Evolutionary conservation across 2,329 filamentous ascomycete species (phyloP), one percentile per base, ranked within the genome.

Genomic region (Massarina eburnea): DNA sequence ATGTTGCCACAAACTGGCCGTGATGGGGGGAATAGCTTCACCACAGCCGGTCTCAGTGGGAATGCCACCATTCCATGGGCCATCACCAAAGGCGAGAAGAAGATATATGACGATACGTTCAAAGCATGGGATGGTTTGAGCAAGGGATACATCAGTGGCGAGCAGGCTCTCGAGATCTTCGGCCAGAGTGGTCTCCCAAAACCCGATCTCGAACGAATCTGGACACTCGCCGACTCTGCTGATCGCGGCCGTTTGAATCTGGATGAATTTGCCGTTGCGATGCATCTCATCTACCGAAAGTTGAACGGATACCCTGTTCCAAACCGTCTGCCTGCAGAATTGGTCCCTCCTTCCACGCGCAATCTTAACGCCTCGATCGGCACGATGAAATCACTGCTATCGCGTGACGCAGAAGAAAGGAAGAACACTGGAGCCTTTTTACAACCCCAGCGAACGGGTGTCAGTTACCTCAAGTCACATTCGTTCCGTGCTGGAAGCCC

Each of bases 201-300:
- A 71, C 77, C 86, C 20, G 94, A 97, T 58, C 76, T 99, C 29
- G 94, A 97, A 71, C 82, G 87, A 24, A 85, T 97, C 40, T 99
- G 94, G 94, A 97, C 94, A 8, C 76, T 99, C 47, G 87, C 92
- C 3, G 94, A 99, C 67, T 87, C 91, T 24, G 87, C 91, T 54
- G 96, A 99, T 71, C 94, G 94, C 69, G 94, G 94, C 15, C 87
- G 91, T 45, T 80, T 99, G 22, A 91, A 99, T 61, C 82, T 97
- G 62, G 94, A 99, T 67, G 94, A 99, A 66, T 99, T 99, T 66
- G 91, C 94, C 8, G 92, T 99, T 41, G 91, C 91, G 8, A 99
- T 99, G 94, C 94, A 99, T 79, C 76, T 99, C 72, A 99, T 99
- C 61, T 99, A 99, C 74, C 83, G 94, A 60, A 96, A 95, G 68